Base-by-base conservation (phyloP, 148 eudicot genomes). In the Fagopyrum esculentum region DNA sequence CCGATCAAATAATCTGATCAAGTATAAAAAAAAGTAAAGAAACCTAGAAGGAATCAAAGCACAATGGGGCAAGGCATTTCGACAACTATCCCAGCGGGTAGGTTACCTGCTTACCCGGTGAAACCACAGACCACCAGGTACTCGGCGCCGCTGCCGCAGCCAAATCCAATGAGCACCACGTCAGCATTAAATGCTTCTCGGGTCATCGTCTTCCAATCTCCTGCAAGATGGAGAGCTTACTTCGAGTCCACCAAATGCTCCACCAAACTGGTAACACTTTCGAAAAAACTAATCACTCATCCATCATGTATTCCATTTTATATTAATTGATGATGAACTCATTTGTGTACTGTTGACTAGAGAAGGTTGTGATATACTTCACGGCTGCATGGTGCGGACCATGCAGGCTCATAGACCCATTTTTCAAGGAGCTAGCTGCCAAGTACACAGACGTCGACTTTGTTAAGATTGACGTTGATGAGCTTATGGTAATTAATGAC, bases 171-270 rank as follows among this genome's bases (percentile, higher is more conserved):
- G 8, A 73, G 16, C n/a, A 44, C 73, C 73, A 45, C 73, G 40
- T 35, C 73, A 17, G n/a, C 12, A 3, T 15, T 12, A 19, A 40
- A 73, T 29, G 11, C 49, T 35, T 66, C 46, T 66, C 77, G 78
- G 61, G 82, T 88, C 60, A 80, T 82, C 51, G 78, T 74, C 46
- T 71, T 71, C 55, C 74, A 71, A 30, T 71, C 74, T 6, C 47
- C 74, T 3, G 15, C 54, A 9, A 71, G 55, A 49, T 71, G 74
- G 74, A 71, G 35, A 54, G 74, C 74, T 71, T 71, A 71, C 55
- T 49, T 71, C 45, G 74, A 71, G 55, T 45, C 74, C 55, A 7
- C 74, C 55, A 46, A 49, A 71, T 71, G 30, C 55, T 71, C 74
- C 30, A 71, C 46, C 74, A 71, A 71, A 71, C 4, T 71, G 74